These are phyloP conservation scores for Echinosophora koreensis DNA, from an alignment of 306 rosid genomes.

Conservation along the genomic window DNA sequence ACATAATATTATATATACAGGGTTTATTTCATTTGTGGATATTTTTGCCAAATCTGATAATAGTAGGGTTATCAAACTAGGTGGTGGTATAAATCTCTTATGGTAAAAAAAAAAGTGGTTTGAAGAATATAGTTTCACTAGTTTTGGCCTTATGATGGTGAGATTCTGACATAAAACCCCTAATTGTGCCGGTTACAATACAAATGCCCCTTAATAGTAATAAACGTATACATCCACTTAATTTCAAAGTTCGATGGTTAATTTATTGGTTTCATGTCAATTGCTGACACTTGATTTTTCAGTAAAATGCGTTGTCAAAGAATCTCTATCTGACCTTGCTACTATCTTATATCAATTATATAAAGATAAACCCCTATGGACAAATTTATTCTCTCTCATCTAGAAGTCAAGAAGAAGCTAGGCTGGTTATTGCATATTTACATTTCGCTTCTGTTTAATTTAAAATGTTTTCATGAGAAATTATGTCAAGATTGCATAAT, in stretches of 20 bases:
- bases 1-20: background rate
- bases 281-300: constrained; percentile 29
- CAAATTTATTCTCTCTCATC: constrained; percentile 4
- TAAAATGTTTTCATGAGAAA: constrained; percentile 3
- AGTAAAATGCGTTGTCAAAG: constrained; percentile 37
- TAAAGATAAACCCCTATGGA: constrained; percentile 25
- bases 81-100: background rate
- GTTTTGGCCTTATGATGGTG: background rate
- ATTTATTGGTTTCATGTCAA: constrained; percentile 19
- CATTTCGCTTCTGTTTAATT: background rate
- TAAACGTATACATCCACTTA: background rate
- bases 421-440: background rate
- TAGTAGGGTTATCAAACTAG: background rate
- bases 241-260: background rate
- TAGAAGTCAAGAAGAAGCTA: background rate
- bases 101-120: background rate
- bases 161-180: background rate
- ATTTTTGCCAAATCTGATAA: too few relatives aligned
- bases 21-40: background rate
- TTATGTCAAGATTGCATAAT: background rate
- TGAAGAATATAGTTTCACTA: background rate
- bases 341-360: constrained; percentile 33
- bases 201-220: background rate
- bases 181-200: background rate
- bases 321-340: constrained; percentile 40